Evolutionary conservation across 371 early-diverging fungal species (phyloP).

Genomic region (Dichotomocladium elegans): DNA sequence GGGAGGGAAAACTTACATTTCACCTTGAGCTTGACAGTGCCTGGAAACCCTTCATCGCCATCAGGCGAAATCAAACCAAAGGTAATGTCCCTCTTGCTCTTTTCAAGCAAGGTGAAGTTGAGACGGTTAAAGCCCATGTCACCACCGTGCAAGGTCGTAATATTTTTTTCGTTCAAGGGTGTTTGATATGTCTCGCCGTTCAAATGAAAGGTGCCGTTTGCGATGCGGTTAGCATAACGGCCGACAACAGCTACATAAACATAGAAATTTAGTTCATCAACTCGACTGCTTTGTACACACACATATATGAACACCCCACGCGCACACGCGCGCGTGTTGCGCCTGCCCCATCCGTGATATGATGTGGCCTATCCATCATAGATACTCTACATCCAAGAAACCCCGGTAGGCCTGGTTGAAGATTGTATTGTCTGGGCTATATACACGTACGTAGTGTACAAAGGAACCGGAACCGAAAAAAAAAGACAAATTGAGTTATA

Average conservation of each 20-base stretch:
- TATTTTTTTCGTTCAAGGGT: slow-evolving; percentile 17
- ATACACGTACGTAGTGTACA: neutral
- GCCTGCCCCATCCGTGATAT: no score
- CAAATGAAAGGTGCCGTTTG: slow-evolving; percentile 16
- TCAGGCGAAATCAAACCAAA: slow-evolving; percentile 8
- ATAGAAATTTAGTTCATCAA: neutral
- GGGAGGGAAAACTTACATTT: slow-evolving; percentile 9
- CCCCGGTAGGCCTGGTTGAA: slow-evolving; percentile 11
- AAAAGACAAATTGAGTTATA: neutral
- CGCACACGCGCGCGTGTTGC: no score
- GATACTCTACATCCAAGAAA: slow-evolving; percentile 3
- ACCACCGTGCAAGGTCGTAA: slow-evolving; percentile 20
- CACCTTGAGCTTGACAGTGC: slow-evolving; percentile 10
- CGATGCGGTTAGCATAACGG: slow-evolving; percentile 21
- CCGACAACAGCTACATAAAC: slow-evolving; percentile 12
- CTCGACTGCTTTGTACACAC: no score
- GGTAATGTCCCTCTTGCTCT: slow-evolving; percentile 10
- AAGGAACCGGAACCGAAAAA: neutral
- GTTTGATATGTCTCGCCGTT: slow-evolving; percentile 13
- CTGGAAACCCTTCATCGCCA: slow-evolving; percentile 24
- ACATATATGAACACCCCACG: no score
- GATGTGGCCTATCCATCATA: neutral
- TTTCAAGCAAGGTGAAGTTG: slow-evolving; percentile 20
- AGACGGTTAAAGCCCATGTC: slow-evolving; percentile 16
- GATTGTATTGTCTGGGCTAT: slow-evolving; percentile 13